Evolutionary conservation across 805 yeast species (phyloP).

Genomic region (Ogataea trehaloabstinens): DNA sequence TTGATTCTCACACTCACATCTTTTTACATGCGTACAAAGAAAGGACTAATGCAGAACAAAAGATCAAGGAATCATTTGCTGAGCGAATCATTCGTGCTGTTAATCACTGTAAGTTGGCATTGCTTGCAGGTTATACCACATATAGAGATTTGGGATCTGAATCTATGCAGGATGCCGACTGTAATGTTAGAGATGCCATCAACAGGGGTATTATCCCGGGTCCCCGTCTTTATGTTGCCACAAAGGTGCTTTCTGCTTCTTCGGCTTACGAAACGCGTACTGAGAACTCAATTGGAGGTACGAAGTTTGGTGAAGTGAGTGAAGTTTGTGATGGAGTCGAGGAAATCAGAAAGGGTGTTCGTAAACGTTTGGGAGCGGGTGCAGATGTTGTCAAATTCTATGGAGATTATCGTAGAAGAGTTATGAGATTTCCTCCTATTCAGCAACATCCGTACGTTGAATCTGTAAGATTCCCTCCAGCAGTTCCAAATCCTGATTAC

Average conservation of each 20-base stretch:
- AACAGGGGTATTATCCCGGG: conserved; percentile 27
- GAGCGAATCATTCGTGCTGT: conserved; percentile 26
- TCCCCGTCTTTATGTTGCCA: conserved; percentile 29
- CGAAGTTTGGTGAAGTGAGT: conserved; percentile 19
- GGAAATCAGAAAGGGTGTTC: conserved; percentile 25
- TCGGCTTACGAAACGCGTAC: conserved; percentile 23
- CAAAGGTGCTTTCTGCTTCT: conserved; percentile 25
- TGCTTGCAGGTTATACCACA: conserved; percentile 29
- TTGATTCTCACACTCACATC: conserved; percentile 32
- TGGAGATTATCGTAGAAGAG: conserved; percentile 28
- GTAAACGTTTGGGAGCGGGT: conserved; percentile 27
- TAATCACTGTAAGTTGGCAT: conserved; percentile 25
- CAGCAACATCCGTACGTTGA: conserved; percentile 27
- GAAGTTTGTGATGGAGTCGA: conserved; percentile 29
- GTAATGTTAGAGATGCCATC: conserved; percentile 27
- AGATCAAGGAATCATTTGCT: conserved; percentile 26
- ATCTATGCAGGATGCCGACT: conserved; percentile 28
- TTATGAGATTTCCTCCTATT: conserved; percentile 29
- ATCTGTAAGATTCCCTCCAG: conserved; percentile 27
- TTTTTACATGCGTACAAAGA: conserved; percentile 29
- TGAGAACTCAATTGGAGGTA: conserved; percentile 26
- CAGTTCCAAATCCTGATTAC: conserved; percentile 27
- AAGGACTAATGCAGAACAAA: conserved; percentile 25
- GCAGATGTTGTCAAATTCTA: conserved; percentile 28
- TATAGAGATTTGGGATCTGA: conserved; percentile 31